These are phyloP conservation scores for Furcasterigmium sp. DNA, from an alignment of 2,329 filamentous ascomycete species.

Conservation along the genomic window DNA sequence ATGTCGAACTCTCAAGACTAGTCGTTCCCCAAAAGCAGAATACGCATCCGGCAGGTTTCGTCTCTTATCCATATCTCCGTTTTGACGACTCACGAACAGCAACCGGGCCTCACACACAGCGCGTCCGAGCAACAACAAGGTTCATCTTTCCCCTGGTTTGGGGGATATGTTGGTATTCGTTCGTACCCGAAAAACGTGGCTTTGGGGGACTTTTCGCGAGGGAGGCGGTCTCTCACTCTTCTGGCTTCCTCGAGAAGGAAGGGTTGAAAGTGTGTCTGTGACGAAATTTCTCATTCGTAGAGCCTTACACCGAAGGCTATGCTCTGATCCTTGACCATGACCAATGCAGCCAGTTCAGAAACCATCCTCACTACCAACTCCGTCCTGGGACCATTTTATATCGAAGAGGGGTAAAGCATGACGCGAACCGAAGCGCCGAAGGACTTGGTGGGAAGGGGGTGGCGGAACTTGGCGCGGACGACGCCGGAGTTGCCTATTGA, in stretches of 20 bases:
- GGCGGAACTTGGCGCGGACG: slow-evolving; percentile 94
- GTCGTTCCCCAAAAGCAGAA: too few species aligned
- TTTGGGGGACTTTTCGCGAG: slow-evolving; percentile 14
- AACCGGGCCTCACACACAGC: slow-evolving; percentile 1
- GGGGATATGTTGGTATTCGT: slow-evolving; percentile 4
- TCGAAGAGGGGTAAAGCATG: slow-evolving; percentile 97
- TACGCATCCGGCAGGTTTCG: not conserved
- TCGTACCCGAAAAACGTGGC: slow-evolving; percentile 14
- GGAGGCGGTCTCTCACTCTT: too few species aligned
- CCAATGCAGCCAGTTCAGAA: slow-evolving; percentile 56
- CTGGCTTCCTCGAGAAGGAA: too few species aligned
- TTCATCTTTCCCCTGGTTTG: slow-evolving; percentile 8
- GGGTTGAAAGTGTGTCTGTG: slow-evolving; percentile 22
- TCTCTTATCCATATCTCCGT: not conserved
- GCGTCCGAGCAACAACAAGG: slow-evolving; percentile 9
- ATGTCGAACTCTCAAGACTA: not conserved
- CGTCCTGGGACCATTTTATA: slow-evolving; percentile 63
- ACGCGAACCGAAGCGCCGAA: slow-evolving; percentile 95
- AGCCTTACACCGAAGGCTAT: slow-evolving; percentile 47
- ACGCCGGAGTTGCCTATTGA: slow-evolving; percentile 86
- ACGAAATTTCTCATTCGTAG: slow-evolving; percentile 49
- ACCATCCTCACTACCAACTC: slow-evolving; percentile 60
- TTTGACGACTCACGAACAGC: not conserved
- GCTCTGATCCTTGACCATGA: slow-evolving; percentile 51
- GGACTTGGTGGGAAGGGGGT: slow-evolving; percentile 92